Percentiles rank a stretch among this genome's conserved stretches.
Evolutionary conservation across 2,329 filamentous ascomycete species (phyloP).

Genomic region (Cladobotryum mycophilum): DNA sequence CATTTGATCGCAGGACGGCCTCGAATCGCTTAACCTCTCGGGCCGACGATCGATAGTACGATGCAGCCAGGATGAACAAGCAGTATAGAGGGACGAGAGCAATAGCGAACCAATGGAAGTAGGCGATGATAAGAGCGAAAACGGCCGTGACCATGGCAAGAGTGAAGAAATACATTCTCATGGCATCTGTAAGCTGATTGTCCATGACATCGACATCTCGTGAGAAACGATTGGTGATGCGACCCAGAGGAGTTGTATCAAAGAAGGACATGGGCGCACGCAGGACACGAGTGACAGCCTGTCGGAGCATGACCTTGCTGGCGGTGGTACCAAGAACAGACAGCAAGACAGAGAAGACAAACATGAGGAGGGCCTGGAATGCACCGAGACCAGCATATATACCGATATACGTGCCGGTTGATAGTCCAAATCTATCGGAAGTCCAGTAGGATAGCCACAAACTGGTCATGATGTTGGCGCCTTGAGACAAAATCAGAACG

Average conservation of each 20-base stretch:
- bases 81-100: constrained; percentile 60
- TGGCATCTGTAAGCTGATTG: constrained; percentile 79
- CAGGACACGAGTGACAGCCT: constrained; percentile 72
- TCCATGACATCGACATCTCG: constrained; percentile 97
- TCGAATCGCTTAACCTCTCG: constrained; percentile 94
- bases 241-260: constrained; percentile 89
- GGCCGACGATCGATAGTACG: constrained; percentile 85
- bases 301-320: constrained; percentile 73
- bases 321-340: constrained; percentile 75
- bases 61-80: constrained; percentile 73
- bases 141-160: constrained; percentile 75
- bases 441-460: constrained; percentile 96
- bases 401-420: constrained; percentile 65
- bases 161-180: constrained; percentile 89
- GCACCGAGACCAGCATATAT: constrained; percentile 65
- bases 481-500: constrained; percentile 67
- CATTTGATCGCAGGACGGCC: constrained; percentile 74
- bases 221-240: constrained; percentile 94
- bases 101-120: constrained; percentile 79
- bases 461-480: constrained; percentile 78
- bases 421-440: constrained; percentile 64
- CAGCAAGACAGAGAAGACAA: constrained; percentile 70
- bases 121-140: constrained; percentile 88
- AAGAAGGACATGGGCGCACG: constrained; percentile 83
- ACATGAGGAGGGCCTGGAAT: constrained; percentile 67